phyloP scores from a whole-genome alignment of 495 filamentous ascomycete genomes.

The Penicillium verhagenii region DNA sequence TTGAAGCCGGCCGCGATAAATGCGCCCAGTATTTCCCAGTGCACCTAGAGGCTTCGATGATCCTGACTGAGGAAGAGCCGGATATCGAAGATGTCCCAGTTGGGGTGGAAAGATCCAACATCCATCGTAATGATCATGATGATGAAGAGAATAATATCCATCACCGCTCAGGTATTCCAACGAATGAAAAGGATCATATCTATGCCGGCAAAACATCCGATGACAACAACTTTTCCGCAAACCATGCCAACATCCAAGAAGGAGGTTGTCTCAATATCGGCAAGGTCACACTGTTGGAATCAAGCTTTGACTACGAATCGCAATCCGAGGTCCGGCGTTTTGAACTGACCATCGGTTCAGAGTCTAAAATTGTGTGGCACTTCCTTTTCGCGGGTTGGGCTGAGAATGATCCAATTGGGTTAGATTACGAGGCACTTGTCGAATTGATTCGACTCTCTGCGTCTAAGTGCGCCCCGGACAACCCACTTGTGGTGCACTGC shows the following conservation, averaged over 20 bases:
- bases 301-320: constrained; percentile 41
- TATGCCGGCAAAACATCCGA: too few relatives aligned
- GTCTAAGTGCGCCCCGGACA: constrained; percentile 63
- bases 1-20: constrained; percentile 76
- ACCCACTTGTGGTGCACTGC: constrained; percentile 88
- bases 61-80: too few relatives aligned
- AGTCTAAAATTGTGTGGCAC: constrained; percentile 77
- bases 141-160: too few relatives aligned
- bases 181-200: too few relatives aligned
- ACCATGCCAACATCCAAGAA: too few relatives aligned
- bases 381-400: constrained; percentile 91
- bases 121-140: too few relatives aligned
- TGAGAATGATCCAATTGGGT: constrained; percentile 81
- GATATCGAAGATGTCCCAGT: too few relatives aligned
- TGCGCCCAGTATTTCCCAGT: constrained; percentile 87
- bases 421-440: constrained; percentile 74
- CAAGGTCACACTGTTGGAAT: constrained; percentile 48
- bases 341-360: constrained; percentile 50
- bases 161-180: too few relatives aligned
- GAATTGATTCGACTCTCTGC: constrained; percentile 73
- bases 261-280: constrained; percentile 45
- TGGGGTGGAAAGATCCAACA: too few relatives aligned
- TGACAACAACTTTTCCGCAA: too few relatives aligned
- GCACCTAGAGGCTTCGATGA: too few relatives aligned
- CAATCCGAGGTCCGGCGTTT: constrained; percentile 58